Evolutionary conservation across 352 stramenopile species (phyloP).

Genomic region (Halophytophthora polymorphica): DNA sequence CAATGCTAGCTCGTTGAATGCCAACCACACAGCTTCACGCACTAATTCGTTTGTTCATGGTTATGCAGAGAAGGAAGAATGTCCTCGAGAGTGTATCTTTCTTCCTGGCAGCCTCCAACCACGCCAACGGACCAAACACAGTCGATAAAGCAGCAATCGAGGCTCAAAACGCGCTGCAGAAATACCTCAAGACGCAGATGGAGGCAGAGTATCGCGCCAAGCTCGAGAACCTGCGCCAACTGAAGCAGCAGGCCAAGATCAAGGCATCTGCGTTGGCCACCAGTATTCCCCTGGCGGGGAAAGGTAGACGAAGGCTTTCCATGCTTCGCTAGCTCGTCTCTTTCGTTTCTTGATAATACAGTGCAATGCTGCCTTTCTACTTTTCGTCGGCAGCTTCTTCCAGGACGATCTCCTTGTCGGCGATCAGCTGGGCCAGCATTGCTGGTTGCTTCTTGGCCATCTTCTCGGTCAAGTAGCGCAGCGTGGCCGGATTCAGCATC

Average conservation of each 20-base stretch:
- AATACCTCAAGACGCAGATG: conserved; percentile 41
- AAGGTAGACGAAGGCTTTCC: conserved; percentile 1
- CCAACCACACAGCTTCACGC: too few species aligned
- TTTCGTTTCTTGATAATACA: not conserved
- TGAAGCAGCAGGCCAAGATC: conserved; percentile 31
- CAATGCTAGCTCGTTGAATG: not conserved
- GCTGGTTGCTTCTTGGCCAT: conserved; percentile 44
- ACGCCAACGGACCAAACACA: conserved; percentile 6
- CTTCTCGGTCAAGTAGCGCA: conserved; percentile 51
- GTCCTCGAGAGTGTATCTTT: conserved; percentile 37
- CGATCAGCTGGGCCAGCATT: conserved; percentile 13
- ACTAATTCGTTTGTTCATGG: not conserved
- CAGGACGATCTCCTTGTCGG: conserved; percentile 32
- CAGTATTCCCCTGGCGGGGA: conserved; percentile 1
- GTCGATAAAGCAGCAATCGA: conserved; percentile 12
- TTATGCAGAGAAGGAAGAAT: conserved; percentile 52
- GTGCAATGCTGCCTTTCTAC: conserved; percentile 18
- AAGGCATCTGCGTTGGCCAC: not conserved
- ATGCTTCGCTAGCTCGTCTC: not conserved
- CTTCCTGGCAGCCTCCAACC: conserved; percentile 13
- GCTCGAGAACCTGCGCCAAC: conserved; percentile 34
- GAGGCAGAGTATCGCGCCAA: conserved; percentile 61
- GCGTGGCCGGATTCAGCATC: conserved; percentile 53
- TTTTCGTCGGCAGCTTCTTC: conserved; percentile 41
- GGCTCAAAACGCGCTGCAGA: conserved; percentile 27